A percentile compares a stretch with the other conserved stretches of the same genome.
Evolutionary conservation across 768 basidiomycete species (phyloP).

Genomic region (Podaxis sp.): DNA sequence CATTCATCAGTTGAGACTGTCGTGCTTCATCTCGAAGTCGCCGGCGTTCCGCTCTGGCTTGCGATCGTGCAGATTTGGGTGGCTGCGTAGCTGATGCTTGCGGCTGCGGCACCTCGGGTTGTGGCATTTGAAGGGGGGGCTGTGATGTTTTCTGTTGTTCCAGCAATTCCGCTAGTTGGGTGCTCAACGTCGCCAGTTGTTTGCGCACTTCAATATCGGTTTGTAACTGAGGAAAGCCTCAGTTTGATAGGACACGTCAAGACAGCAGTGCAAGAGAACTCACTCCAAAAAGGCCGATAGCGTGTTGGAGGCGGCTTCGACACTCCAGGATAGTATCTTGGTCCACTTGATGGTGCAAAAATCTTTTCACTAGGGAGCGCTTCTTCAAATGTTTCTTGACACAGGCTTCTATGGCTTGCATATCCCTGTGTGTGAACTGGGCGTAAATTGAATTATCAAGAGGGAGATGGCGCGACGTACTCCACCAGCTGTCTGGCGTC

Average conservation of each 20-base stretch:
- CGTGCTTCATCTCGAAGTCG: background rate
- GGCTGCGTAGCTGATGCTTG: background rate
- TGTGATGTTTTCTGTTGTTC: background rate
- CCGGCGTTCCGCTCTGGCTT: background rate
- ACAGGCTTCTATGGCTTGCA: background rate
- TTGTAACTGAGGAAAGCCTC: background rate
- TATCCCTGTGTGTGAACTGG: background rate
- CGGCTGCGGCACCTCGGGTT: background rate
- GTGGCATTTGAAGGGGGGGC: background rate
- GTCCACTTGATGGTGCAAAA: background rate
- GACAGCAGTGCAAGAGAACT: background rate
- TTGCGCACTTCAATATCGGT: slow-evolving; percentile 5
- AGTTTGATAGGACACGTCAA: background rate
- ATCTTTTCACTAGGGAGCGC: background rate
- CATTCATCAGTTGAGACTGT: background rate
- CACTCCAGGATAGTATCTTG: slow-evolving; percentile 1
- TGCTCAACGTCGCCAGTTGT: background rate
- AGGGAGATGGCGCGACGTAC: background rate
- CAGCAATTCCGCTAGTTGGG: background rate
- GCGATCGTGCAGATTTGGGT: background rate
- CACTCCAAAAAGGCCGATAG: slow-evolving; percentile 4
- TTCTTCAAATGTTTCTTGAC: background rate
- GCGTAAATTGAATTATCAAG: background rate
- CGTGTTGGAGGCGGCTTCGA: background rate
- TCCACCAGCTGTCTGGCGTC: background rate